Evolutionary conservation across 495 filamentous ascomycete genomes (phyloP), one percentile per base, ranked within the genome.

Genomic region (Xylaria longipes): DNA sequence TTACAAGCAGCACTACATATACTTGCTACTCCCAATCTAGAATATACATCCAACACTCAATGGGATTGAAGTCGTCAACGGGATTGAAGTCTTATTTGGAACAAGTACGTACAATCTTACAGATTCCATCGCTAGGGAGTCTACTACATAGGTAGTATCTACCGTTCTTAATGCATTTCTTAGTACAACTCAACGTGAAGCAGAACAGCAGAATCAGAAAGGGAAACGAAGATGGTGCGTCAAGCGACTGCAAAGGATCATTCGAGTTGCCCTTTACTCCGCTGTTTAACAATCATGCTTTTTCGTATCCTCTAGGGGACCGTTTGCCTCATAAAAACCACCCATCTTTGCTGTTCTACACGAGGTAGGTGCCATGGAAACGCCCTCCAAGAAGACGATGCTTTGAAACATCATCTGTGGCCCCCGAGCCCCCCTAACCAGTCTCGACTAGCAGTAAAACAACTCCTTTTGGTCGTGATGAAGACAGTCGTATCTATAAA

Each of bases 401-500:
- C 71, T 69, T 52, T 50, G 52, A 67, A 77, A 73, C 71, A 70
- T 73, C 68, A 70, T 75, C 70, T 57, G 57, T 43, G 43, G 39
- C 41, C 50, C 52, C 61, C 43, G 50, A 71, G 41, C 56, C 22
- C 65, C 61, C 62, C 58, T 27, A 66, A 33, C 50, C 69, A 48
- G 39, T 60, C 35, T 66, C 61, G 52, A 71, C 62, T 39, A 60
- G 37, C 29, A 57, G 62, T 62, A 66, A 65, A 65, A 57, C 60
- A 70, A 48, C 69, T 70, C 69, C 50, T 60, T 65, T 71, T 66
- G 48, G 69, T 71, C 62, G 62, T 71, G 52, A 58, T 56, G 46
- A 37, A 70, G 60, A 71, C n/a, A 65, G 52, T 71, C 62, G 52
- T 72, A 62, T 79, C 73, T 77, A 79, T 74, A 73, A 68, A 73